Base-by-base conservation (phyloP, 2,329 filamentous ascomycete species). In the Ceratocystis eucalypticola region DNA sequence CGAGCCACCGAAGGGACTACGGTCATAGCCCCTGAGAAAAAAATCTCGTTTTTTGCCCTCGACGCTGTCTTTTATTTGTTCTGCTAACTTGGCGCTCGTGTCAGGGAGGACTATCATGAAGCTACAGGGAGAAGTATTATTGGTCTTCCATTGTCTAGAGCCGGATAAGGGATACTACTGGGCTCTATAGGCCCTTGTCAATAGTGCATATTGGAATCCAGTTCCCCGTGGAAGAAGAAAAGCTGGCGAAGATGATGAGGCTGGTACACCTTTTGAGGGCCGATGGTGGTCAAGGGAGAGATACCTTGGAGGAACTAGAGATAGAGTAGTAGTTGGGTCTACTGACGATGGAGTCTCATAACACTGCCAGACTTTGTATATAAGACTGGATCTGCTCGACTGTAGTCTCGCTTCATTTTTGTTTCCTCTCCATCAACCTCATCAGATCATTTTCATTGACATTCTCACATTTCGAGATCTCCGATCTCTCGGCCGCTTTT, bases 401-500 rank as follows among this genome's bases (percentile, higher is more conserved):
- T 8, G 55, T 20, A n/a, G 46, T 15, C 17, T 57, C 1, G 15
- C 50, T 59, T 50, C 28, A 25, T 50, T 63, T 37, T 62, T 15
- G 53, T 41, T 37, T 55, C 57, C 8, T 22, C 45, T 10, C 22
- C 48, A 66, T 64, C 61, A 41, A 44, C 20, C 59, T 25, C 17
- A 53, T 28, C 45, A 59, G 28, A 59, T 59, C 25, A 33, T 59
- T 7, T 59, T 8, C 33, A 20, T n/a, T 59, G 55, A 59, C 41
- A 30, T 48, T 62, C 45, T 12, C 25, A 62, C 30, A 48, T 48
- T 15, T 62, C 41, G 61, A 62, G 61, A 62, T 62, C 61, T 62
- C 33, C 28, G 61, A 62, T 62, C 61, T 62, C 61, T 20, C 41
- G 41, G 61, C 41, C 61, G 20, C n/a, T 62, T 62, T 62, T 20